Evolutionary conservation across 306 rosid genomes (phyloP).

Genomic region (Gleditsia sinensis): DNA sequence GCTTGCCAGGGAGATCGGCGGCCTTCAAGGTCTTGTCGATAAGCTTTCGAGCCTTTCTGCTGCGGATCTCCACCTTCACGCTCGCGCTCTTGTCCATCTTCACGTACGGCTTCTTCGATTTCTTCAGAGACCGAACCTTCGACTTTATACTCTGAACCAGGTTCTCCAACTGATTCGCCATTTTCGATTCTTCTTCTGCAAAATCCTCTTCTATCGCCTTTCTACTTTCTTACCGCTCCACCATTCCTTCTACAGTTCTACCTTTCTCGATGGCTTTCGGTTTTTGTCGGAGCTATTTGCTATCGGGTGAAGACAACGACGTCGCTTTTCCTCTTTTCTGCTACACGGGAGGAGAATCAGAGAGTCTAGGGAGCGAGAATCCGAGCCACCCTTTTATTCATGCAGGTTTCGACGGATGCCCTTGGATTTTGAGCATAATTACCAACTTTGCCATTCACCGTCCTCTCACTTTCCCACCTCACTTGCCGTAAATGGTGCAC

Average conservation of each 20-base stretch:
- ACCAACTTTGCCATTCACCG: slow-evolving; percentile 28
- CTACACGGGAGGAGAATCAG: no score
- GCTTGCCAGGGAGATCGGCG: slow-evolving; percentile 66
- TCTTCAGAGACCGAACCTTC: slow-evolving; percentile 68
- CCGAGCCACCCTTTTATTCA: not conserved
- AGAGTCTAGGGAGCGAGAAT: not conserved
- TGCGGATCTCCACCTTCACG: slow-evolving; percentile 90
- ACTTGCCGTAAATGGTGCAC: not conserved
- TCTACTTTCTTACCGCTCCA: not conserved
- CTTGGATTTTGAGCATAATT: not conserved
- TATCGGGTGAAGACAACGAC: no score
- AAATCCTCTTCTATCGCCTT: not conserved
- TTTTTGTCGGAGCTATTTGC: no score
- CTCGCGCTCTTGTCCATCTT: slow-evolving; percentile 96
- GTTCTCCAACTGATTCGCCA: slow-evolving; percentile 68
- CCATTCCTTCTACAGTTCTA: no score
- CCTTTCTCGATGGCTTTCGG: no score
- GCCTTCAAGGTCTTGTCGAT: slow-evolving; percentile 85
- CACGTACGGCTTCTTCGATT: slow-evolving; percentile 66
- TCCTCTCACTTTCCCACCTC: not conserved
- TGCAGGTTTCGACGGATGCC: not conserved
- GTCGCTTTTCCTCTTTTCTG: not conserved
- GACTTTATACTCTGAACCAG: slow-evolving; percentile 81
- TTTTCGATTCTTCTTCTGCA: not conserved
- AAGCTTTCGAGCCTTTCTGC: slow-evolving; percentile 79